phyloP scores from a whole-genome alignment of 208 protist species.

The Leishmania arabica region DNA sequence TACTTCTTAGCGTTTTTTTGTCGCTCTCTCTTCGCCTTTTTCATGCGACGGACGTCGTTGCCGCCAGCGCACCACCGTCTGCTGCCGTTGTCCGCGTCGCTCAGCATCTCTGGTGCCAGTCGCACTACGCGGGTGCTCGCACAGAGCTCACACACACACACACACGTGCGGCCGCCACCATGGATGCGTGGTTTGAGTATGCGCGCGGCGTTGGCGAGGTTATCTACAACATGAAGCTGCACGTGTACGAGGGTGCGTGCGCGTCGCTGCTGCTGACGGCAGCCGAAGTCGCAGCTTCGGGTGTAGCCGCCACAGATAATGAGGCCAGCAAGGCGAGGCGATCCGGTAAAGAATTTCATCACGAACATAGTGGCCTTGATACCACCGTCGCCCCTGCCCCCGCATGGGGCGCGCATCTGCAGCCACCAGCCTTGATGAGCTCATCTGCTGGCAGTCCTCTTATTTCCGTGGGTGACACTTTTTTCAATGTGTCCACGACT shows the following conservation, averaged over 20 bases:
- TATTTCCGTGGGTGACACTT: background rate
- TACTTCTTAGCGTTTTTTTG: background rate
- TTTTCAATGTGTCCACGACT: background rate
- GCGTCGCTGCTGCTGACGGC: constrained; percentile 19
- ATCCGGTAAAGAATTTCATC: background rate
- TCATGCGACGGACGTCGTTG: background rate
- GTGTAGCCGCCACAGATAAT: background rate
- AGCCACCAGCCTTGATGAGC: background rate
- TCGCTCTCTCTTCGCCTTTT: background rate
- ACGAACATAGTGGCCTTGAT: background rate
- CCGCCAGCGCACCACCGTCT: background rate
- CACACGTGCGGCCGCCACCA: background rate
- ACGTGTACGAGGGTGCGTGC: constrained; percentile 59
- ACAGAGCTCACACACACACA: background rate
- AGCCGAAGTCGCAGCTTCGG: background rate
- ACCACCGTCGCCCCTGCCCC: background rate
- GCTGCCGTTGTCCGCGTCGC: background rate
- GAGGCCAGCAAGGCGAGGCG: background rate
- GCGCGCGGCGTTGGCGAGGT: constrained; percentile 41
- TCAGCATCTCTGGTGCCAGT: background rate
- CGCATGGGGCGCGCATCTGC: background rate
- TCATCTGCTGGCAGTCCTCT: background rate
- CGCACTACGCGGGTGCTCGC: background rate
- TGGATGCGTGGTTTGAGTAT: constrained; percentile 66
- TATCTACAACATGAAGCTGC: constrained; percentile 59